Conservation (phyloP, 2,329 filamentous ascomycete species). For the Teratosphaeria zuluensis region DNA sequence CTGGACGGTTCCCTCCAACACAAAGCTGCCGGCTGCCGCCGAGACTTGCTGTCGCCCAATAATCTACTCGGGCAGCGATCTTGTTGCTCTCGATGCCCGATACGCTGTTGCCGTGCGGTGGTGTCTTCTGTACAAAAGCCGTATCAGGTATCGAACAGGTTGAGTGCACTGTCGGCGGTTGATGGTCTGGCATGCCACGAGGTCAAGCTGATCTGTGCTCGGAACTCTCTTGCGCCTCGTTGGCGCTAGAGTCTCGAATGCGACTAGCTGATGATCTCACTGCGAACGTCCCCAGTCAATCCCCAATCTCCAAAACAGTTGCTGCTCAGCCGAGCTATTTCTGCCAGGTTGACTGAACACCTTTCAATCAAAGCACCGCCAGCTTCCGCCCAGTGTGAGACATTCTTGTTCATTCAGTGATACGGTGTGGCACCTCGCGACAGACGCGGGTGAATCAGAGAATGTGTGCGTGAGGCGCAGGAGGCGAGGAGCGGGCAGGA, state of each 20-base stretch:
- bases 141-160: no score
- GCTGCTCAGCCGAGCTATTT: background rate
- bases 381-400: background rate
- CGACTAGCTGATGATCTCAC: background rate
- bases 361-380: background rate
- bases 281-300: background rate
- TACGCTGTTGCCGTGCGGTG: no score
- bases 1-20: no score
- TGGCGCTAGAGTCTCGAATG: no score
- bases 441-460: background rate
- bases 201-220: background rate
- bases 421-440: background rate
- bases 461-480: background rate
- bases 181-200: background rate
- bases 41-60: background rate
- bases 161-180: background rate
- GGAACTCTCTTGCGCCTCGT: background rate
- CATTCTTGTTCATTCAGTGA: background rate
- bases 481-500: background rate
- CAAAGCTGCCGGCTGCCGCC: background rate
- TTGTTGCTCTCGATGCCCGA: no score
- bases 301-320: background rate
- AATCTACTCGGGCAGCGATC: background rate
- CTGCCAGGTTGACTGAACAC: background rate
- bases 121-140: no score